Conservation (phyloP, 108 stramenopile genomes). For the Nitzschia putrida region DNA sequence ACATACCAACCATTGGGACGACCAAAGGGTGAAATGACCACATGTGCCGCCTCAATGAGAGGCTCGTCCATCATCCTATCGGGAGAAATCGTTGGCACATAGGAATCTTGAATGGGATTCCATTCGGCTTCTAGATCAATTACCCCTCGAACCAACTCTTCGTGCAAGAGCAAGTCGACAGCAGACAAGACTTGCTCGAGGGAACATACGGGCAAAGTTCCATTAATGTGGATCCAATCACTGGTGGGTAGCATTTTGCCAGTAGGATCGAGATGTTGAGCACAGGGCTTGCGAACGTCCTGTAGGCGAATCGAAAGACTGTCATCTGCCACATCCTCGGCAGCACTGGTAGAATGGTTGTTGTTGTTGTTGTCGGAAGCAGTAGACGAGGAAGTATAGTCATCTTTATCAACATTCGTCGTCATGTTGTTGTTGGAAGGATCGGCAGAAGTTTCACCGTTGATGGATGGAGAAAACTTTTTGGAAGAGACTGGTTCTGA, state of each 20-base stretch:
- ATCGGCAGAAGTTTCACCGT: too few relatives aligned
- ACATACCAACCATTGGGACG: slow-evolving; percentile 57
- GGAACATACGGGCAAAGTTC: slow-evolving; percentile 42
- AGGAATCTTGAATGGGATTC: slow-evolving; percentile 30
- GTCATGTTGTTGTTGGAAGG: too few relatives aligned
- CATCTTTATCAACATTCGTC: too few relatives aligned
- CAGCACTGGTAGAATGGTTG: neutral
- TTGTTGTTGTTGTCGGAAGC: slow-evolving; percentile 9
- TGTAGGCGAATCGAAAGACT: neutral
- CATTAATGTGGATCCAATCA: slow-evolving; percentile 44
- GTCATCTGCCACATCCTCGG: neutral
- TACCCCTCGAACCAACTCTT: slow-evolving; percentile 29
- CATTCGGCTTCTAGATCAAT: slow-evolving; percentile 48
- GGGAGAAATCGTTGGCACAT: slow-evolving; percentile 1
- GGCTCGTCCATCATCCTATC: neutral
- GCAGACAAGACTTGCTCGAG: slow-evolving; percentile 40
- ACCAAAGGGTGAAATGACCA: slow-evolving; percentile 44
- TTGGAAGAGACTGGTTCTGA: too few relatives aligned
- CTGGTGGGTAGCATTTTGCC: slow-evolving; percentile 33
- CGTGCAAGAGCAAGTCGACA: slow-evolving; percentile 24
- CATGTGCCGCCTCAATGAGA: slow-evolving; percentile 37
- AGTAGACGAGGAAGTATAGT: neutral
- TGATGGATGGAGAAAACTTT: too few relatives aligned
- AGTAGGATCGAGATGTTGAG: slow-evolving; percentile 26
- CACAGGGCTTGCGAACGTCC: slow-evolving; percentile 23